These are phyloP conservation scores for Pythium folliculosum DNA, from an alignment of 352 stramenopile genomes.

Conservation along the genomic window DNA sequence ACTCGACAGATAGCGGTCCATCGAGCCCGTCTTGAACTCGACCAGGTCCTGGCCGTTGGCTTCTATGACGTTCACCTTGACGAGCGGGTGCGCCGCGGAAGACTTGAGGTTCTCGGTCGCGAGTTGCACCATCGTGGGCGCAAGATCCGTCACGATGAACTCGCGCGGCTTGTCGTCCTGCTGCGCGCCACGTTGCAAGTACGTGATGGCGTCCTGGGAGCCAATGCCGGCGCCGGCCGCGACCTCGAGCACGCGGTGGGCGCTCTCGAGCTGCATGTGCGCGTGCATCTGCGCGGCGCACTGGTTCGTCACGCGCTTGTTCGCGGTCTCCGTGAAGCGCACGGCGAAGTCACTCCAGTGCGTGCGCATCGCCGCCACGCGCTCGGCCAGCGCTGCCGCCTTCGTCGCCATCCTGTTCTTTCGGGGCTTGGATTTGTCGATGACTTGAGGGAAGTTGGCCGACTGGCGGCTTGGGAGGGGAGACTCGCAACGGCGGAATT, in stretches of 20 bases:
- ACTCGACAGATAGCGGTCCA: constrained; percentile 55
- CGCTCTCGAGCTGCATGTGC: constrained; percentile 49
- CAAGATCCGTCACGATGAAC: constrained; percentile 46
- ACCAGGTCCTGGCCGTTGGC: constrained; percentile 53
- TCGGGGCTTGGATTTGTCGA: too few species aligned
- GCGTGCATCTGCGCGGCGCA: constrained; percentile 44
- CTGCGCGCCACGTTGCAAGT: constrained; percentile 13
- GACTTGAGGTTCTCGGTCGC: constrained; percentile 35
- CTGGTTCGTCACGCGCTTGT: constrained; percentile 54
- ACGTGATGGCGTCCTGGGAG: constrained; percentile 40
- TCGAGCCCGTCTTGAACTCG: constrained; percentile 29
- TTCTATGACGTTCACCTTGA: constrained; percentile 34
- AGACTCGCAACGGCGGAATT: too few species aligned
- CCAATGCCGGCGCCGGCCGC: constrained; percentile 48
- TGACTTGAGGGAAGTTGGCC: too few species aligned
- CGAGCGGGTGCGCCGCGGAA: background rate
- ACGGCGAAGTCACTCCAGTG: constrained; percentile 18
- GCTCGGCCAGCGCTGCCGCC: constrained; percentile 1
- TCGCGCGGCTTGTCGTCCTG: constrained; percentile 27
- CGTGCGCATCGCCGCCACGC: constrained; percentile 6
- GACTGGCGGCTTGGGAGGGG: too few species aligned
- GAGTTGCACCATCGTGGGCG: constrained; percentile 44
- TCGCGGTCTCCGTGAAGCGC: constrained; percentile 48
- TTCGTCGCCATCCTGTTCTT: constrained; percentile 3
- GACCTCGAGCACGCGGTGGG: constrained; percentile 48